A percentile compares a stretch with the other conserved stretches of the same genome.
Conservation (phyloP, 257 asterid genomes). For the Petunia secreta region DNA sequence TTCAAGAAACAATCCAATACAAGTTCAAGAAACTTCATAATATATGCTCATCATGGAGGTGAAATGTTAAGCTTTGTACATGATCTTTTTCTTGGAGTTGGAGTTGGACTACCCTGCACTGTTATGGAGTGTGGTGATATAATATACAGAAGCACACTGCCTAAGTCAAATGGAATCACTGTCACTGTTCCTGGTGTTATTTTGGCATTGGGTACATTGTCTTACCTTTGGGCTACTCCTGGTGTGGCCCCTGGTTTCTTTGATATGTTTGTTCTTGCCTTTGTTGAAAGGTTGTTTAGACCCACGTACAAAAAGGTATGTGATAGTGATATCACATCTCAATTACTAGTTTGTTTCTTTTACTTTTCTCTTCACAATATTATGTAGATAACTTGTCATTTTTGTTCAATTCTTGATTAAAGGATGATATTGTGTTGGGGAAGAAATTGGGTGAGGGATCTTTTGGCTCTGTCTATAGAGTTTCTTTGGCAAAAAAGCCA, state of each 20-base stretch:
- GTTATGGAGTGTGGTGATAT: conserved; percentile 98
- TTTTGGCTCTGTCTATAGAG: conserved; percentile 85
- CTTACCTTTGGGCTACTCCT: conserved; percentile 98
- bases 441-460: conserved; percentile 95
- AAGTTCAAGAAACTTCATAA: conserved; percentile 44
- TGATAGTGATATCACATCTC: neutral
- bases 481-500: conserved; percentile 61
- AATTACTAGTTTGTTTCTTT: neutral
- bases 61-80: conserved; percentile 49
- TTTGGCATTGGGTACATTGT: conserved; percentile 81
- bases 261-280: conserved; percentile 97
- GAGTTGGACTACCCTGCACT: conserved; percentile 97
- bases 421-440: conserved; percentile 96
- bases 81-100: conserved; percentile 85
- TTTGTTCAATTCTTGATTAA: conserved; percentile 32
- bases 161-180: conserved; percentile 67
- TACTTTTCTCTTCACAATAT: neutral
- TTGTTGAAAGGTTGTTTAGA: conserved; percentile 73
- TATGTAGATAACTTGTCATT: conserved; percentile 9
- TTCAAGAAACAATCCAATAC: conserved; percentile 33
- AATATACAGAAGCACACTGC: conserved; percentile 91
- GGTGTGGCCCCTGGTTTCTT: conserved; percentile 99
- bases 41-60: conserved; percentile 54
- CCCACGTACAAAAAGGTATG: conserved; percentile 77
- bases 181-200: conserved; percentile 83